Percentiles rank a stretch among this genome's conserved stretches.
Conservation (phyloP, 208 protist genomes). For the Crithidia bombi region DNA sequence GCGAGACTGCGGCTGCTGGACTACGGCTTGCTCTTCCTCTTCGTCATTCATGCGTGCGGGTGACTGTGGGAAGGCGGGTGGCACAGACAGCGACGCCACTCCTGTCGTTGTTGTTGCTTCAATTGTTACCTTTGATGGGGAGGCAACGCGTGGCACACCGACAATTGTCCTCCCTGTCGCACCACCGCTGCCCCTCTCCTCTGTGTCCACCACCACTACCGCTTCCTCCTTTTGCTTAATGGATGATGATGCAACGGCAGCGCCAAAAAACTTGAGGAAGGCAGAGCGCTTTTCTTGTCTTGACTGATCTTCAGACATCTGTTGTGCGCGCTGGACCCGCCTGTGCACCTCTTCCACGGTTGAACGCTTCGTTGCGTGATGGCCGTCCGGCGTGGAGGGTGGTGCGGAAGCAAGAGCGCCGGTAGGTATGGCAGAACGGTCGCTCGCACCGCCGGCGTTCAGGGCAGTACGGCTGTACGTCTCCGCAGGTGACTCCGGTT, state of each 20-base stretch:
- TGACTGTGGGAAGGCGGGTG: no score
- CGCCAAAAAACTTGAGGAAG: conserved; percentile 45
- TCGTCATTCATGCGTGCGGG: neutral
- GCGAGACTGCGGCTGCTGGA: neutral
- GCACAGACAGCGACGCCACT: no score
- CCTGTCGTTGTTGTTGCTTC: no score
- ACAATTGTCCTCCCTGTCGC: neutral
- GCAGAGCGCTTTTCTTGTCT: conserved; percentile 20
- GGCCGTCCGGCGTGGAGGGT: neutral
- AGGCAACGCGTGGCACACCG: neutral
- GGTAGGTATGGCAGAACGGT: neutral
- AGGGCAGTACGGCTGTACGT: neutral
- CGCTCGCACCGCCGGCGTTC: neutral
- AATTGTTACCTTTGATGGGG: neutral
- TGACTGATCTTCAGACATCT: neutral
- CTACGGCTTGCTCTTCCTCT: neutral
- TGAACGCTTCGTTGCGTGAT: neutral
- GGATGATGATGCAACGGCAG: conserved; percentile 21
- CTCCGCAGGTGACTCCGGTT: conserved; percentile 2
- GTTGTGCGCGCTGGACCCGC: conserved; percentile 6
- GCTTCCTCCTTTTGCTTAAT: neutral
- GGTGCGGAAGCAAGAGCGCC: no score
- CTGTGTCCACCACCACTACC: neutral
- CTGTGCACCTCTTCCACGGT: conserved; percentile 7
- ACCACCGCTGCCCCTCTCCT: neutral